These are phyloP conservation scores for Dipteronia dyeriana DNA, from an alignment of 345 rosid species.

Conservation along the genomic window DNA sequence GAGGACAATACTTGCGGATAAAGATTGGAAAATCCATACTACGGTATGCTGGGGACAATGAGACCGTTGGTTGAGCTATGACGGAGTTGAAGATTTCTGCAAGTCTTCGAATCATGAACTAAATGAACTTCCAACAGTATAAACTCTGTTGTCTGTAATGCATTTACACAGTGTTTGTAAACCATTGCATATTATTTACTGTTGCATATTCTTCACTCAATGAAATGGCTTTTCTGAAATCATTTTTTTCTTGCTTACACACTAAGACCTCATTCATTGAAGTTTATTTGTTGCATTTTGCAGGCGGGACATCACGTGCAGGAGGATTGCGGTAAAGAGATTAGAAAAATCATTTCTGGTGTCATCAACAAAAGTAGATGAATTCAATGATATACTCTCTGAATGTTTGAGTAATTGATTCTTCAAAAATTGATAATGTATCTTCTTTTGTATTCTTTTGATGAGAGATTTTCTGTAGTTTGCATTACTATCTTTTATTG, in stretches of 20 bases:
- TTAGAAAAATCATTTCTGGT: constrained; percentile 67
- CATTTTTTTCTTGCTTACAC: not conserved
- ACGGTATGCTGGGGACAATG: constrained; percentile 91
- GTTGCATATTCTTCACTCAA: not conserved
- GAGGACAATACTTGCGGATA: constrained; percentile 50
- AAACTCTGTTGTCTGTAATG: not conserved
- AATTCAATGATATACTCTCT: constrained; percentile 13
- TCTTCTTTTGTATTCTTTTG: not conserved
- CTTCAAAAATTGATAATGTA: not conserved
- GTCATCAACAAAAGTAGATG: constrained; percentile 44
- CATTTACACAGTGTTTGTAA: not conserved
- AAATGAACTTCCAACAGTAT: constrained; percentile 78
- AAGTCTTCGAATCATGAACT: constrained; percentile 58
- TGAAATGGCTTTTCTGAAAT: not conserved
- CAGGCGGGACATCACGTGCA: constrained; percentile 97
- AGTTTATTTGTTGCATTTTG: constrained; percentile 26
- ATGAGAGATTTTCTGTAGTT: too few relatives aligned
- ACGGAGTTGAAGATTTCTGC: constrained; percentile 79
- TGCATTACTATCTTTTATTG: not conserved
- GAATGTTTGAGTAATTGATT: not conserved
- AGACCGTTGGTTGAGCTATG: constrained; percentile 82
- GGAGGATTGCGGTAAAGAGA: constrained; percentile 88
- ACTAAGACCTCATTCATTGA: not conserved
- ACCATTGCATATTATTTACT: too few relatives aligned
- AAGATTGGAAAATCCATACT: constrained; percentile 68